Evolutionary conservation across 2,329 filamentous ascomycete species (phyloP).

Genomic region (Exophiala sideris): DNA sequence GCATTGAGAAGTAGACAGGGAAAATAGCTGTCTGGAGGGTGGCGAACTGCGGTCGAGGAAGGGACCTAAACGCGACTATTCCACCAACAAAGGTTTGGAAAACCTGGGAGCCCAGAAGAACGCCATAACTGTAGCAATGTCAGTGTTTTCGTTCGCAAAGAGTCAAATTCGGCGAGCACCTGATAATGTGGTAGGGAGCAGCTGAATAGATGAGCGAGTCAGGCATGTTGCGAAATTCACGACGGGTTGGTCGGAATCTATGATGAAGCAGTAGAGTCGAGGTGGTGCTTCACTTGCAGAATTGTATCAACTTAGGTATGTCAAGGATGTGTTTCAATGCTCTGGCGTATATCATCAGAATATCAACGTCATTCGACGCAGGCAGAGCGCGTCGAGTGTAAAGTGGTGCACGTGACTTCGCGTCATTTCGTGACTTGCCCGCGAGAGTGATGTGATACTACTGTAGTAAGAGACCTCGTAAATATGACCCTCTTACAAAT

Average conservation of each 20-base stretch:
- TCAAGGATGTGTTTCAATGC: too few relatives aligned
- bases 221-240: conserved; percentile 32
- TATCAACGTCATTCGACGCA: too few relatives aligned
- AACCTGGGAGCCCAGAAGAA: conserved; percentile 78
- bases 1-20: conserved; percentile 83
- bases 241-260: background rate
- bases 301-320: too few relatives aligned
- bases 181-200: conserved; percentile 72
- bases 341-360: too few relatives aligned
- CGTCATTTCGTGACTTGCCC: background rate
- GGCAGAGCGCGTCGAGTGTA: too few relatives aligned
- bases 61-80: conserved; percentile 70
- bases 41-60: conserved; percentile 77
- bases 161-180: conserved; percentile 47
- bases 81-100: conserved; percentile 72
- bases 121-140: conserved; percentile 65
- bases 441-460: too few relatives aligned
- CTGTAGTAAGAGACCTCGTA: too few relatives aligned
- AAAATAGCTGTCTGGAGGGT: conserved; percentile 77
- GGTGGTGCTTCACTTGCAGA: too few relatives aligned
- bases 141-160: background rate
- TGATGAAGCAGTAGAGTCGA: background rate
- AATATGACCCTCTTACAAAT: too few relatives aligned
- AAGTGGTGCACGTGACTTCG: background rate
- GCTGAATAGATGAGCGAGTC: conserved; percentile 58